Evolutionary conservation across 2,329 filamentous ascomycete genomes (phyloP), one percentile per base, ranked within the genome.

Genomic region (Pestalotiopsis sp.): DNA sequence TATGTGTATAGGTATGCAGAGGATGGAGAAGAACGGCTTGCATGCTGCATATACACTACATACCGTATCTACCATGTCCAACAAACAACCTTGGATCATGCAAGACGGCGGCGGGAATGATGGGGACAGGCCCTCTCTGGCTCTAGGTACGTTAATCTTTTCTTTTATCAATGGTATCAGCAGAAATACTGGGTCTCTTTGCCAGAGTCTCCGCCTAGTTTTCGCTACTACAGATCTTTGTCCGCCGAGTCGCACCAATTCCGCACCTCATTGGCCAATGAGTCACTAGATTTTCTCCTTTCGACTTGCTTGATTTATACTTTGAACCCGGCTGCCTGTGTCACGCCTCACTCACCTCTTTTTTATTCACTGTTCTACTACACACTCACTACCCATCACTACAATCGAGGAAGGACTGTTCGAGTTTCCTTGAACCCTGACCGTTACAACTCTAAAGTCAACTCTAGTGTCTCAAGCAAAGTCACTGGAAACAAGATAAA

Each of bases 251-350:
- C 25, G 27, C 25, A 12, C n/a, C 59, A 20, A 62, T 52, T 52
- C 45, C 45, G 20, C 31, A 57, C 36, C 39, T 38, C 38, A 67
- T 67, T 67, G 65, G 65, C 39, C 56, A 67, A 60, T 67, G 65
- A 67, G 65, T 67, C 65, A 67, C 65, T 56, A 41, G 65, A 60
- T 20, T 60, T 41, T 38, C 31, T 60, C 56, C 52, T 41, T 58
- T 59, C 9, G 45, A 66, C 36, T 66, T 58, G 31, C 64, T 66
- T 39, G 31, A 60, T 60, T 67, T 67, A 67, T 67, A 67, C 65
- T 67, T 67, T 60, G 25, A 52, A 23, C 31, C 65, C 65, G 23
- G 23, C 52, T 36, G 39, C 41, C 20, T 57, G 25, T 65, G 38
- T 38, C 38, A 65, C 63, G 36, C 49, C 17, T 38, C 38, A 12